A percentile compares a stretch with the other conserved stretches of the same genome.
Evolutionary conservation across 2,329 filamentous ascomycete genomes (phyloP).

Genomic region (Claviceps sp.): DNA sequence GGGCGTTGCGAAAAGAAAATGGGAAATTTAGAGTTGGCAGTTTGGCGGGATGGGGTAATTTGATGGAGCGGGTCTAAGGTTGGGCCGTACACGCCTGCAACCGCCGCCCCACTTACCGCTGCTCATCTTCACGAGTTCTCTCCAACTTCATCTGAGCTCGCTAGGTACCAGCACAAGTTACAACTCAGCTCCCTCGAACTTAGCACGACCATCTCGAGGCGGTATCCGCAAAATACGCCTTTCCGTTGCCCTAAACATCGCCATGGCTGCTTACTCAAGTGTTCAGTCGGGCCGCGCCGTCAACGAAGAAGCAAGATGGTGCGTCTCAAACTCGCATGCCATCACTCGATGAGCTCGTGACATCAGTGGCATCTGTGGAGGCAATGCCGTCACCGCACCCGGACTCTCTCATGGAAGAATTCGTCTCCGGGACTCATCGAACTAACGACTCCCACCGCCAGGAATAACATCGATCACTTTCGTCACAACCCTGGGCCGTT

Average conservation of each 20-base stretch:
- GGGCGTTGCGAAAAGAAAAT: too few species aligned
- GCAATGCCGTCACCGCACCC: not conserved
- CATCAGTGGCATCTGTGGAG: not conserved
- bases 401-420: not conserved
- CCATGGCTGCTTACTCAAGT: constrained; percentile 16
- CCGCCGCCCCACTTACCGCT: not conserved
- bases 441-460: constrained; percentile 20
- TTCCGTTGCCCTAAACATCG: not conserved
- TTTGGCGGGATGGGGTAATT: not conserved
- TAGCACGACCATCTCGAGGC: too few species aligned
- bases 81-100: not conserved
- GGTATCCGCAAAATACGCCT: not conserved
- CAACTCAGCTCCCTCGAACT: not conserved
- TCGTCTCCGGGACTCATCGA: not conserved
- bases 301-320: constrained; percentile 23
- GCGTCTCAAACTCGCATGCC: constrained; percentile 3
- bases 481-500: constrained; percentile 68
- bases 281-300: constrained; percentile 3
- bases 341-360: not conserved
- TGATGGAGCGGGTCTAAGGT: too few species aligned
- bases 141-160: not conserved
- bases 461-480: constrained; percentile 75
- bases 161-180: not conserved
- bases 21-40: not conserved
- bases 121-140: not conserved